phyloP scores from a whole-genome alignment of 108 stramenopile genomes.

The Pseudonitzschia multistriata region DNA sequence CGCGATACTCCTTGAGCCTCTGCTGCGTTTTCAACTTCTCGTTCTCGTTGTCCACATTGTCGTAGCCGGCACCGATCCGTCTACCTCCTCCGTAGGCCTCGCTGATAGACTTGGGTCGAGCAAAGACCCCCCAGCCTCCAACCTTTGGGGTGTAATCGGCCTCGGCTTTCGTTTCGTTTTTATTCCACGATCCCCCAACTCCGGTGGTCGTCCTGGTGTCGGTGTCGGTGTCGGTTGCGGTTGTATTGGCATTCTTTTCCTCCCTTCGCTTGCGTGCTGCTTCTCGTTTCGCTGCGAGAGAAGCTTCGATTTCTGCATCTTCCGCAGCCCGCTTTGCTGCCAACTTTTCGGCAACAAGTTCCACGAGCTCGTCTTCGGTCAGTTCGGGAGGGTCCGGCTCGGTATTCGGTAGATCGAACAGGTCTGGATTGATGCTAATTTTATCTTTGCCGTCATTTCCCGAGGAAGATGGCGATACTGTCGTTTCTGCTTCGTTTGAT shows the following conservation, averaged over 20 bases:
- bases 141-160: conserved; percentile 65
- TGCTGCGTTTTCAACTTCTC: conserved; percentile 47
- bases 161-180: conserved; percentile 5
- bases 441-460: conserved; percentile 2
- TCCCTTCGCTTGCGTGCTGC: conserved; percentile 8
- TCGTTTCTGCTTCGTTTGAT: background rate
- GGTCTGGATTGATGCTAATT: conserved; percentile 28
- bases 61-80: conserved; percentile 71
- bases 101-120: conserved; percentile 90
- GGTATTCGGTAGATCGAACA: conserved; percentile 23
- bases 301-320: conserved; percentile 21
- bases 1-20: conserved; percentile 55
- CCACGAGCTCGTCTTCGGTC: conserved; percentile 70
- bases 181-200: conserved; percentile 75
- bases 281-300: conserved; percentile 13
- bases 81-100: conserved; percentile 90
- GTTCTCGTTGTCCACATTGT: conserved; percentile 50
- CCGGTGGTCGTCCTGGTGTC: conserved; percentile 55
- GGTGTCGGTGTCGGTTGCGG: background rate
- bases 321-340: conserved; percentile 40
- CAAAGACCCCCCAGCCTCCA: conserved; percentile 91
- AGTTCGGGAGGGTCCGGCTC: conserved; percentile 46
- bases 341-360: conserved; percentile 55
- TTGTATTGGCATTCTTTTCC: background rate
- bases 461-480: background rate